A percentile compares a stretch with the other conserved stretches of the same genome.
Evolutionary conservation across 495 filamentous ascomycete species (phyloP).

Genomic region (Penicillium pulvis): DNA sequence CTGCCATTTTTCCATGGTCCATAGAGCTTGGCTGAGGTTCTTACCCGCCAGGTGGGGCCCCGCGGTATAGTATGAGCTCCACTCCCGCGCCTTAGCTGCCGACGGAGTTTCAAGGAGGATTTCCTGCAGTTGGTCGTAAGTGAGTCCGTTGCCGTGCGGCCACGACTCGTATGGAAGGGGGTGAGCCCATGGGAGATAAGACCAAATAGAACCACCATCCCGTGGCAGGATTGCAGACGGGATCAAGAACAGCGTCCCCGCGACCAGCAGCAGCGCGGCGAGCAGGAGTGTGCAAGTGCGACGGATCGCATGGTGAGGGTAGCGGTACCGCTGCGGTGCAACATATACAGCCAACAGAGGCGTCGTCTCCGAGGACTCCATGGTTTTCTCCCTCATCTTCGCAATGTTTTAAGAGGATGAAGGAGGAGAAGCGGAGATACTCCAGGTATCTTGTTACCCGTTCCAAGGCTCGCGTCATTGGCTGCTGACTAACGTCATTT

Average conservation of each 20-base stretch:
- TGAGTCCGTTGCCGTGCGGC: slow-evolving; percentile 53
- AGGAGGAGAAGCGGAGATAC: not conserved
- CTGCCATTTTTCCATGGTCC: slow-evolving; percentile 84
- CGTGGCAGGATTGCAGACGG: slow-evolving; percentile 41
- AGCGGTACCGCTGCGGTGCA: slow-evolving; percentile 57
- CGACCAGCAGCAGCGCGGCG: slow-evolving; percentile 54
- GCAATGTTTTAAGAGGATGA: slow-evolving; percentile 12
- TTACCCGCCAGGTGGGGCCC: slow-evolving; percentile 88
- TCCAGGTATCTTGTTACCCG: slow-evolving; percentile 14
- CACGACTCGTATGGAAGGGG: slow-evolving; percentile 41
- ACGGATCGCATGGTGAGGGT: slow-evolving; percentile 67
- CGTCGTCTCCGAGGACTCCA: slow-evolving; percentile 44
- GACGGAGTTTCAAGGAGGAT: slow-evolving; percentile 74
- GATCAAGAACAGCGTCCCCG: slow-evolving; percentile 63
- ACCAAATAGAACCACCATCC: slow-evolving; percentile 42
- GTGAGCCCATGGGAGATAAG: slow-evolving; percentile 45
- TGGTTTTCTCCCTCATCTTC: slow-evolving; percentile 47
- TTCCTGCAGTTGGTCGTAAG: slow-evolving; percentile 66
- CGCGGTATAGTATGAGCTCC: slow-evolving; percentile 88
- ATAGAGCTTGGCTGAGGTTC: slow-evolving; percentile 82
- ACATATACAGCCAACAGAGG: slow-evolving; percentile 43
- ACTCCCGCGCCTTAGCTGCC: slow-evolving; percentile 68
- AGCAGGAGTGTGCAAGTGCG: slow-evolving; percentile 72
- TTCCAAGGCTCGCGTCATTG: slow-evolving; percentile 26
- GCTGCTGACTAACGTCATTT: slow-evolving; percentile 20